Evolutionary conservation across 1,139 yeast genomes (phyloP).

Genomic region (Pichia inconspicua): DNA sequence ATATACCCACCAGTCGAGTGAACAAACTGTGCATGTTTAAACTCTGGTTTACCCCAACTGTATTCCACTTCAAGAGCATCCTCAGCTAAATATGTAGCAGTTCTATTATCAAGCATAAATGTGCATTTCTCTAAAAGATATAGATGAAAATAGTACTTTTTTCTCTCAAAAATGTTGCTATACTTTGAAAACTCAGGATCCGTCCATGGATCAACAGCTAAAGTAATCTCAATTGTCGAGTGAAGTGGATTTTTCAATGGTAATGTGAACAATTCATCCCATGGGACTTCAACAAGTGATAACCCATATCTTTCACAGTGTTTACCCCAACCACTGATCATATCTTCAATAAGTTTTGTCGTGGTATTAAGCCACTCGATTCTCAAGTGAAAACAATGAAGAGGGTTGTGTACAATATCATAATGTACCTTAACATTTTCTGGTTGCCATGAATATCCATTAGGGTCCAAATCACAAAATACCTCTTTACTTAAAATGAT

Average conservation of each 20-base stretch:
- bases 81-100: conserved; percentile 54
- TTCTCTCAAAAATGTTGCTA: conserved; percentile 34
- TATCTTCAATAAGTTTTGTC: conserved; percentile 80
- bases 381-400: conserved; percentile 86
- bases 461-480: conserved; percentile 70
- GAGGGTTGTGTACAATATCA: conserved; percentile 89
- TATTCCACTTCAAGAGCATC: conserved; percentile 53
- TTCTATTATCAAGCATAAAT: conserved; percentile 75
- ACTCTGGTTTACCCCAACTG: conserved; percentile 87
- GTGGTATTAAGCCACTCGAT: conserved; percentile 92
- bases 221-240: conserved; percentile 62
- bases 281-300: conserved; percentile 84
- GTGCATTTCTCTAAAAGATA: conserved; percentile 61
- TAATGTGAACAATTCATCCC: conserved; percentile 74
- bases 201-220: conserved; percentile 61
- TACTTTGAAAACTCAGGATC: conserved; percentile 46
- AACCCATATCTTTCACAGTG: conserved; percentile 82
- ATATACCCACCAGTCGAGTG: conserved; percentile 85
- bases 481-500: conserved; percentile 54
- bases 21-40: conserved; percentile 79
- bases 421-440: conserved; percentile 80
- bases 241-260: conserved; percentile 81
- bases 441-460: conserved; percentile 60
- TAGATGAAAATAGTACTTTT: conserved; percentile 45
- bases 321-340: conserved; percentile 74